Percentiles rank a stretch among this genome's conserved stretches.
Evolutionary conservation across 257 asterid species (phyloP).

Genomic region (Paraleonurus japonicus): DNA sequence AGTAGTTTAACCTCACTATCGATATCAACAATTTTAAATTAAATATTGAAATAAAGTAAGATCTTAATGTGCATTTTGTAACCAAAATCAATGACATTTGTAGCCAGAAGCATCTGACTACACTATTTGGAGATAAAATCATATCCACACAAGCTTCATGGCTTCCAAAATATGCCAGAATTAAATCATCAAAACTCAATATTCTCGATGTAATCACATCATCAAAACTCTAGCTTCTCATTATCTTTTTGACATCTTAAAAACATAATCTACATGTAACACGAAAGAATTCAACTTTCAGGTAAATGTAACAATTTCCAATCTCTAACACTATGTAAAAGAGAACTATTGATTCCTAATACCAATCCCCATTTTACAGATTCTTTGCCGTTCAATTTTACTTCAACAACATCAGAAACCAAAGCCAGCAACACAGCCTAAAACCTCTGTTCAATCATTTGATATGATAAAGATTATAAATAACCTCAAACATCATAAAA

Average conservation of each 20-base stretch:
- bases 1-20: background rate
- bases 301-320: background rate
- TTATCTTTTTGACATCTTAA: background rate
- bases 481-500: background rate
- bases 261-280: background rate
- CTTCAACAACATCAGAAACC: background rate
- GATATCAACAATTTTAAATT: background rate
- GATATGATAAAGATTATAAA: background rate
- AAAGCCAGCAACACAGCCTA: background rate
- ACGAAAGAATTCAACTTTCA: background rate
- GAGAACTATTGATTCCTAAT: background rate
- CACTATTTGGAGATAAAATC: background rate
- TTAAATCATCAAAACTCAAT: background rate
- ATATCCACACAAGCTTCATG: background rate
- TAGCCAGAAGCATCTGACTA: background rate
- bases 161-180: background rate
- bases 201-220: background rate
- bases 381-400: background rate
- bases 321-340: background rate
- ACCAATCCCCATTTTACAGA: background rate
- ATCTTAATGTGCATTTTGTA: background rate
- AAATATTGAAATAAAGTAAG: background rate
- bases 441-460: background rate
- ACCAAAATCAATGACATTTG: background rate
- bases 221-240: background rate